Evolutionary conservation across 2,329 filamentous ascomycete genomes (phyloP).

Genomic region (Penicillium polonicum): DNA sequence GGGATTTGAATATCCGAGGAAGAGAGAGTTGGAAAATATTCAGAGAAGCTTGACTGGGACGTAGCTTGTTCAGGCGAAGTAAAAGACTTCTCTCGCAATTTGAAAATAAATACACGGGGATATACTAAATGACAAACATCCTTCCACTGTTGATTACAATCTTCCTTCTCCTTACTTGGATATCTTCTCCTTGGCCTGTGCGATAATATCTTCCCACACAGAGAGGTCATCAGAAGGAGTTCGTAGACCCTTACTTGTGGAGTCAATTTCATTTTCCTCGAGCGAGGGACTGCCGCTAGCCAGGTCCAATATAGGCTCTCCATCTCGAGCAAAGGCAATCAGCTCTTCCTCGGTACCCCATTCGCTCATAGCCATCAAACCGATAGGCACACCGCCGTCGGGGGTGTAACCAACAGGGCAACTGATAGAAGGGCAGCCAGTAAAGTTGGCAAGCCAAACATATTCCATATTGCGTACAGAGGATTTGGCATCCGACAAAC

Average conservation of each 20-base stretch:
- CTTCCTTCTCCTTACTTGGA: not conserved
- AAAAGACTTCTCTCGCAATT: not conserved
- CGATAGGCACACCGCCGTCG: conserved; percentile 46
- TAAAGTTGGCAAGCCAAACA: conserved; percentile 80
- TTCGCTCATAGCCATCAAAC: conserved; percentile 55
- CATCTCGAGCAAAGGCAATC: conserved; percentile 55
- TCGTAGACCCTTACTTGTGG: conserved; percentile 23
- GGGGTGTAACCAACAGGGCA: conserved; percentile 72
- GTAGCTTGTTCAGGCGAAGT: not conserved
- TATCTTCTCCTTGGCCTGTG: conserved; percentile 17
- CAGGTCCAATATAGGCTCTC: conserved; percentile 48
- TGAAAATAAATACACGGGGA: not conserved
- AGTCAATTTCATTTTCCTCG: conserved; percentile 6
- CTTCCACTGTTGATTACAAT: not conserved
- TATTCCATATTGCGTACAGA: conserved; percentile 80
- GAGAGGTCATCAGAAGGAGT: conserved; percentile 29
- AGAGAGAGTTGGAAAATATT: not conserved
- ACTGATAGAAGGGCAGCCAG: conserved; percentile 71
- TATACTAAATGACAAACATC: not conserved
- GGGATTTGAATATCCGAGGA: not conserved
- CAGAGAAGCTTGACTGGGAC: not conserved
- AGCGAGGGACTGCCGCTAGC: conserved; percentile 12
- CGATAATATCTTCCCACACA: conserved; percentile 42
- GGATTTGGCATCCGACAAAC: conserved; percentile 70
- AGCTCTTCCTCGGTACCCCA: conserved; percentile 56